A percentile compares a stretch with the other conserved stretches of the same genome.
Conservation (phyloP, 495 filamentous ascomycete genomes). For the Penicillium steckii region DNA sequence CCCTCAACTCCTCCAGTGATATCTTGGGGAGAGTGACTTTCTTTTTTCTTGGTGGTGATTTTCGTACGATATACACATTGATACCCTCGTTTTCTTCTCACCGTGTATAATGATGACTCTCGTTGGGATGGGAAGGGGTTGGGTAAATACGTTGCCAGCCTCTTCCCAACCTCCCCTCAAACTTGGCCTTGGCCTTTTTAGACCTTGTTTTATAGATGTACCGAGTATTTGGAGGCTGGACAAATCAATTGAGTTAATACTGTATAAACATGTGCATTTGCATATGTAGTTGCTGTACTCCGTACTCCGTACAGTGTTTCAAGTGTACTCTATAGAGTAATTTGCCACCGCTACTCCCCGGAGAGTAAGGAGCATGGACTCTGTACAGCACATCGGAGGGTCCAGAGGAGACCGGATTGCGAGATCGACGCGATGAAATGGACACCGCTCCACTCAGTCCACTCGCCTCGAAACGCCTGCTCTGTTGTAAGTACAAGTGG, state of each 20-base stretch:
- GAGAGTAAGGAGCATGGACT: no score
- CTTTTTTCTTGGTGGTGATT: not conserved
- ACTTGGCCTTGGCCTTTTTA: not conserved
- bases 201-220: slow-evolving; percentile 11
- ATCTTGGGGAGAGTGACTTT: not conserved
- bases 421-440: no score
- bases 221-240: not conserved
- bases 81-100: slow-evolving; percentile 14
- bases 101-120: slow-evolving; percentile 12
- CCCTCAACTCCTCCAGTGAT: no score
- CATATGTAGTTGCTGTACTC: not conserved
- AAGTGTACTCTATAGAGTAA: no score
- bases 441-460: not conserved
- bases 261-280: not conserved
- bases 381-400: no score
- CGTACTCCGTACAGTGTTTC: no score
- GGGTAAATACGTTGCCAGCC: not conserved
- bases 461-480: not conserved
- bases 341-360: no score
- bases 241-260: not conserved
- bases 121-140: not conserved
- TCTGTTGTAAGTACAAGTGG: not conserved
- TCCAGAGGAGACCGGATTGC: no score
- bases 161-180: not conserved
- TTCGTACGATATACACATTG: slow-evolving; percentile 8